phyloP scores from a whole-genome alignment of 192 early-diverging fungal species.

The Mortierella antarctica region DNA sequence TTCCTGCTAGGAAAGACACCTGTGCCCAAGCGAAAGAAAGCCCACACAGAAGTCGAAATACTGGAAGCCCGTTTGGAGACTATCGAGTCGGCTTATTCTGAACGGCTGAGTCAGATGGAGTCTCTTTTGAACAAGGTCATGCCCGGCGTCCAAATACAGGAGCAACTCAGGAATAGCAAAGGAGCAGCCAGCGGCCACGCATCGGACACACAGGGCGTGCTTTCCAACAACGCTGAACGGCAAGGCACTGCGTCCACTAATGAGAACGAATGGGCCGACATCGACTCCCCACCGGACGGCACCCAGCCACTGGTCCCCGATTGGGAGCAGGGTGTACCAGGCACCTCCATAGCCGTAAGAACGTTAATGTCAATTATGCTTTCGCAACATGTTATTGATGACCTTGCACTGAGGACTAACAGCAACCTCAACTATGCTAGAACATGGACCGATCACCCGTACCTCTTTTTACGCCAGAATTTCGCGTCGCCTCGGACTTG shows the following conservation, averaged over 20 bases:
- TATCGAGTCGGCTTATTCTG: conserved; percentile 48
- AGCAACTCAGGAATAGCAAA: not conserved
- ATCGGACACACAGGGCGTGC: not conserved
- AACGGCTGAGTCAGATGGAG: conserved; percentile 49
- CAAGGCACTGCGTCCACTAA: conserved; percentile 1
- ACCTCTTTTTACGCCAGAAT: not conserved
- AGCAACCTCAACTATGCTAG: not conserved
- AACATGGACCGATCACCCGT: not conserved
- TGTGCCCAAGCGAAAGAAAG: conserved; percentile 40
- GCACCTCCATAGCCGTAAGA: not conserved
- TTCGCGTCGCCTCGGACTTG: not conserved
- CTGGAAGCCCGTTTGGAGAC: conserved; percentile 36
- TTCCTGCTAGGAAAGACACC: conserved; percentile 42
- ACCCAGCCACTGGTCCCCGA: not conserved
- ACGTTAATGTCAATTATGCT: no score
- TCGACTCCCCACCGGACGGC: conserved; percentile 6
- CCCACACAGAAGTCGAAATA: conserved; percentile 38
- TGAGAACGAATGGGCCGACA: conserved; percentile 15
- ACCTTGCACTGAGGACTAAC: no score
- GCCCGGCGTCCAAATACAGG: conserved; percentile 14
- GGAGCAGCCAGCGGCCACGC: not conserved
- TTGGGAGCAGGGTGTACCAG: conserved; percentile 2
- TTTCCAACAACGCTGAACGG: not conserved
- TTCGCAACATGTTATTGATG: no score
- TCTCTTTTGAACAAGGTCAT: conserved; percentile 31